A percentile compares a stretch with the other conserved stretches of the same genome.
Conservation (phyloP, 2,329 filamentous ascomycete species). For the Penicillium paneum region DNA sequence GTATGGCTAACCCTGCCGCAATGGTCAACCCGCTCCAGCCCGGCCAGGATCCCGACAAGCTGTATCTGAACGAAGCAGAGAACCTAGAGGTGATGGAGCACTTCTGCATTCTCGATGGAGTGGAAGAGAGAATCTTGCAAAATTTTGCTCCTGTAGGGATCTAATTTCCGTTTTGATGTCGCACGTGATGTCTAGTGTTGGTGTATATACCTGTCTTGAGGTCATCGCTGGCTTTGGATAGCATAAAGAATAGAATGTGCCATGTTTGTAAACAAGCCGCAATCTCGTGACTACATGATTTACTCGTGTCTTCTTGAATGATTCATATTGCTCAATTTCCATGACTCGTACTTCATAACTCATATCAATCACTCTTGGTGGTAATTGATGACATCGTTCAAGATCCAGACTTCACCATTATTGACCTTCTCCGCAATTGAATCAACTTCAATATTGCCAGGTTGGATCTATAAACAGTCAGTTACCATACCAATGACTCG, state of each 20-base stretch:
- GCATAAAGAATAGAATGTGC: conserved; percentile 9
- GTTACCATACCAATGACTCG: neutral
- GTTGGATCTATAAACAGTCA: conserved; percentile 52
- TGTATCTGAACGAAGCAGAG: conserved; percentile 88
- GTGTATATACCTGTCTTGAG: conserved; percentile 11
- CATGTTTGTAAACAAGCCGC: neutral
- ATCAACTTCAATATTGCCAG: conserved; percentile 73
- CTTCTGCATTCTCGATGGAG: conserved; percentile 81
- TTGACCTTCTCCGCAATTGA: conserved; percentile 70
- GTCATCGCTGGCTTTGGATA: conserved; percentile 8
- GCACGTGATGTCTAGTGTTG: neutral
- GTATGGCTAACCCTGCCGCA: conserved; percentile 67
- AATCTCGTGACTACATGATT: neutral
- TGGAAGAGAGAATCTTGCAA: conserved; percentile 77
- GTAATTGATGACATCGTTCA: conserved; percentile 61
- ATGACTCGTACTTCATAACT: conserved; percentile 10
- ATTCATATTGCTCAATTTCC: neutral
- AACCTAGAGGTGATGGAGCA: conserved; percentile 95
- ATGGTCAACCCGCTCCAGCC: conserved; percentile 75
- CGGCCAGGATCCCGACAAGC: conserved; percentile 90
- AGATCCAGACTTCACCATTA: conserved; percentile 86
- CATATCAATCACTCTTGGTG: conserved; percentile 15
- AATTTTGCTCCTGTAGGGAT: conserved; percentile 32
- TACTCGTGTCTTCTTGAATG: neutral
- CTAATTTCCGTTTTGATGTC: conserved; percentile 5